Evolutionary conservation across 108 stramenopile genomes (phyloP), one percentile per base, ranked within the genome.

Genomic region (Cyclotella kingstonii): DNA sequence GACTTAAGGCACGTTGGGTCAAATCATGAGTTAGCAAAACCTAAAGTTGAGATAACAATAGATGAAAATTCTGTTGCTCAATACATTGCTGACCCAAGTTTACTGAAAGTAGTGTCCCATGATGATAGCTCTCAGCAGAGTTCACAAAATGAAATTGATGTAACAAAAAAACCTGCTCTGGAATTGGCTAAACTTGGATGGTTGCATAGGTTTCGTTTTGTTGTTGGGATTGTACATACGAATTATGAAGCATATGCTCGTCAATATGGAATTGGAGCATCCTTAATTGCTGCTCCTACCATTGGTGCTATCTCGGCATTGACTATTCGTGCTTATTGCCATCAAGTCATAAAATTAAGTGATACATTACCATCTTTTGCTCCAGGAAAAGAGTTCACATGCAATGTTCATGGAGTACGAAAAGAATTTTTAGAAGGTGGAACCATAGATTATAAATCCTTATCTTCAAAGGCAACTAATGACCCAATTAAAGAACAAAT

Each of bases 361-460:
- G 84, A 60, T 39, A 80, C 90, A 2, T 55, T 96, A 39, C 87
- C 73, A 15, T 58, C 49, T 2, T 82, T 87, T 49, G 87, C 81
- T 15, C 74, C 80, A 2, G 81, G 80, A 29, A 93, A 91, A 68
- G 96, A 97, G 64, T 70, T 85, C 38, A 87, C 90, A 17, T 81
- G 73, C 64, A 98, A 98, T 69, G 97, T 98, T 29, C 97, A 98
- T 72, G 97, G 97, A 17, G 94, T 96, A 0, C 74, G 97, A 6
- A 45, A 61, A 30, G 81, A 85, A 39, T 98, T 96, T 62, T 78
- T 98, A 60, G 80, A 84, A 33, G 54, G 64, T 17, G 68, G 77
- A 19, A 18, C 50, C n/a, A 62, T 63, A 11, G 71, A 62, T 27
- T 45, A 44, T 9, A 41, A 63, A 29, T 56, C 71, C 2, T 14